Base-by-base conservation (phyloP, 2,329 filamentous ascomycete species). In the Colletotrichum aenigma region DNA sequence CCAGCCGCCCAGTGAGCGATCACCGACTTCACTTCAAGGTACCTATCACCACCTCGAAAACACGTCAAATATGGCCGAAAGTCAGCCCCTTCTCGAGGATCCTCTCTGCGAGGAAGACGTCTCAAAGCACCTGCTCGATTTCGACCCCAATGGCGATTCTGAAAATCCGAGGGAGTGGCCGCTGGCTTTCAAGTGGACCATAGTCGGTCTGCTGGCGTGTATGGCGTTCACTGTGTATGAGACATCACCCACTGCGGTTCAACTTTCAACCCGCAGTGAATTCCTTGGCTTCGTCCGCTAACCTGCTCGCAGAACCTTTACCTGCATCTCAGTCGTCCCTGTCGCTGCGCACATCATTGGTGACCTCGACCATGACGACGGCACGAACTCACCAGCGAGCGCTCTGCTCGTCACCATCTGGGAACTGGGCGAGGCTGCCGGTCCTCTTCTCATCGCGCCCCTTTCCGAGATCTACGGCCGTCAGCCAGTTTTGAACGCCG, bases 321-420 rank as follows among this genome's bases (percentile, higher is more conserved):
- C 89, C 8, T 92, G 90, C 81, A 89, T 91, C 71, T 87, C 87
- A 1, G 85, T 91, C 2, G 88, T 91, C 2, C 90, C 90, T 0
- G 84, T 92, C 66, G 89, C 90, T 8, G 84, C 83, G 48, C 84
- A 83, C 62, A 91, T 92, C 77, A 86, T 89, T 26, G 78, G 82
- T 3, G 89, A 92, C 73, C 85, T 88, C 64, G 81, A 86, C 73
- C 68, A 79, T 21, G 82, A 84, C n/a, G 77, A 80, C 12, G 79
- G 83, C 32, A 12, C 71, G 4, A 85, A 84, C 81, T 87, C 87
- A 72, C 87, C 88, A 0, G 85, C 89, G 18, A 87, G 85, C 78
- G 88, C 90, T 52, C 85, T 96, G 60, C 91, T 95, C 70, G 91
- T 95, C 10, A 94, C 93, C 1, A 91, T 94, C 75, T 93, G 93